Conservation (phyloP, 441 rosid species). For the Pelargonium citronellum region DNA sequence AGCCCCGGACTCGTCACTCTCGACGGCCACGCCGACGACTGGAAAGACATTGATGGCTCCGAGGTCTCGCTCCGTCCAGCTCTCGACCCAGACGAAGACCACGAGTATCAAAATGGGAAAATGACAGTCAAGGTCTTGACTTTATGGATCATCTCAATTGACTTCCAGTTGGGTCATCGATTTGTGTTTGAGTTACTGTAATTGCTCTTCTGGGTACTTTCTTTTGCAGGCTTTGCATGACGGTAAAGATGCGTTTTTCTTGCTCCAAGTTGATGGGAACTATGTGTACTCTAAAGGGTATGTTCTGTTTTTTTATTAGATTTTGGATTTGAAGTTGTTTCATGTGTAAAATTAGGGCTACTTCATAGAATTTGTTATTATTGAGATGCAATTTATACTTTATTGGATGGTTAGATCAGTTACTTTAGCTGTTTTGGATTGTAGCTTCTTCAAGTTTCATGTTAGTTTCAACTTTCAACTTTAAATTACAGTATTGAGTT, state of each 20-base stretch:
- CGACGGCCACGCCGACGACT: constrained; percentile 81
- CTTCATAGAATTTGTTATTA: not conserved
- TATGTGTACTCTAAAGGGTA: constrained; percentile 79
- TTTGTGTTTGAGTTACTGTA: constrained; percentile 3
- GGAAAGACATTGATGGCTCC: constrained; percentile 64
- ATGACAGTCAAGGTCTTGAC: constrained; percentile 74
- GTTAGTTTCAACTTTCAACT: no score
- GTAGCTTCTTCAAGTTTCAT: no score
- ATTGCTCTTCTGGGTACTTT: constrained; percentile 7
- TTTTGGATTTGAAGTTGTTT: not conserved
- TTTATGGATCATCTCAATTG: not conserved
- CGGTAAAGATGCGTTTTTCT: constrained; percentile 65
- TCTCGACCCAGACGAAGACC: constrained; percentile 76
- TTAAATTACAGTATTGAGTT: constrained; percentile 16
- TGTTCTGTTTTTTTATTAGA: constrained; percentile 18
- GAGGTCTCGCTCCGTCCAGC: constrained; percentile 79
- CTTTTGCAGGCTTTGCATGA: constrained; percentile 74
- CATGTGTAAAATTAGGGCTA: not conserved
- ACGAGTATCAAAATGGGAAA: constrained; percentile 59
- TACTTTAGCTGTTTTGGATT: no score
- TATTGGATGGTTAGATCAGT: no score
- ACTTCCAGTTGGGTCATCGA: not conserved
- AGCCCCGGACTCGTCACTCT: constrained; percentile 68
- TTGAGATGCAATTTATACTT: no score
- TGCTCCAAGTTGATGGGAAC: constrained; percentile 81